phyloP scores from a whole-genome alignment of 768 basidiomycete species.

The Tylopilus rubrobrunneus region DNA sequence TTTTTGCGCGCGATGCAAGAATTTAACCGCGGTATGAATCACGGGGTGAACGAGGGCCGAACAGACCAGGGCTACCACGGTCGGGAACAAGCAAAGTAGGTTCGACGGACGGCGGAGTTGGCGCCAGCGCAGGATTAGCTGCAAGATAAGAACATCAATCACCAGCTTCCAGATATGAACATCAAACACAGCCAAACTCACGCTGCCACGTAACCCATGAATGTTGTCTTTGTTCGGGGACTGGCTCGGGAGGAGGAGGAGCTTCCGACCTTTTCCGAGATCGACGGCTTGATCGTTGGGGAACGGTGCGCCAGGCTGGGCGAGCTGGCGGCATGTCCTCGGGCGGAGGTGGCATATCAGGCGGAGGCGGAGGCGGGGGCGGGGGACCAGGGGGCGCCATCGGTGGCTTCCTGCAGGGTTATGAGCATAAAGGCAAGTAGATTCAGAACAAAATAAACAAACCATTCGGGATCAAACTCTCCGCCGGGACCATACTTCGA shows the following conservation, averaged over 20 bases:
- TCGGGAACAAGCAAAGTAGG: conserved; percentile 61
- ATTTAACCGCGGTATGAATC: conserved; percentile 28
- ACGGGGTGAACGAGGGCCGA: conserved; percentile 72
- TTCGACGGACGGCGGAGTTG: conserved; percentile 59
- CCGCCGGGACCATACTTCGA: conserved; percentile 82
- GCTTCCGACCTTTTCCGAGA: conserved; percentile 42
- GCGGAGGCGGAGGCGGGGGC: conserved; percentile 41
- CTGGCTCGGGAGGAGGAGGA: conserved; percentile 31
- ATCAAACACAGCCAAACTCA: conserved; percentile 35
- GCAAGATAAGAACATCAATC: conserved; percentile 7
- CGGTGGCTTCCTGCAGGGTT: conserved; percentile 43
- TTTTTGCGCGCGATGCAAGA: background rate
- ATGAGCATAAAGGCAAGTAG: background rate
- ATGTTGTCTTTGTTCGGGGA: conserved; percentile 37
- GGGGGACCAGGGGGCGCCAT: conserved; percentile 30
- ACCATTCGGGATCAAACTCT: conserved; percentile 84
- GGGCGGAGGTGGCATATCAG: conserved; percentile 41
- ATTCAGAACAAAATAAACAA: conserved; percentile 4
- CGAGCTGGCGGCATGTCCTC: conserved; percentile 43
- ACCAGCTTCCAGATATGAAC: background rate
- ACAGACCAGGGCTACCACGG: conserved; percentile 60
- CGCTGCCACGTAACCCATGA: conserved; percentile 70
- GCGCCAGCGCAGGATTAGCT: conserved; percentile 58
- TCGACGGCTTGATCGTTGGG: conserved; percentile 34
- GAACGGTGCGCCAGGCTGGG: conserved; percentile 63